phyloP scores from a whole-genome alignment of 2,329 filamentous ascomycete species.

The Fusarium caatingaense region DNA sequence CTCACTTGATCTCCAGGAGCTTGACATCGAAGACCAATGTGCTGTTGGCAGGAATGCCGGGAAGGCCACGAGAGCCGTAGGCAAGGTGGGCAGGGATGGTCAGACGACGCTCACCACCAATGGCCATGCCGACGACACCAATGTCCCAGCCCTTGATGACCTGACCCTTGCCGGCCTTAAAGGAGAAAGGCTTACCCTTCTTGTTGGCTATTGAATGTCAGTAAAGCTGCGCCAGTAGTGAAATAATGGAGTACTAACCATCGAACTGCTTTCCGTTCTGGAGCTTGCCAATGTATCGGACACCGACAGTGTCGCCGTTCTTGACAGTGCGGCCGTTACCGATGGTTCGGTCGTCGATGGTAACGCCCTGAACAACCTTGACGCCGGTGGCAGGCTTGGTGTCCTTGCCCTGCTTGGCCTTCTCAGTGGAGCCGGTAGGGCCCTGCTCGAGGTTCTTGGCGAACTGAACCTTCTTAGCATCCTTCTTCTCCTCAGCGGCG shows the following conservation, averaged over 20 bases:
- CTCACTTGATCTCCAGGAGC: slow-evolving; percentile 84
- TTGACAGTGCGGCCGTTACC: slow-evolving; percentile 88
- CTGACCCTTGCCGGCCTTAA: slow-evolving; percentile 93
- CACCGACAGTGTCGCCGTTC: slow-evolving; percentile 88
- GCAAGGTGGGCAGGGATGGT: slow-evolving; percentile 88
- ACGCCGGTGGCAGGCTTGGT: slow-evolving; percentile 66
- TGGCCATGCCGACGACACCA: slow-evolving; percentile 89
- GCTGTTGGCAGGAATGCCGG: slow-evolving; percentile 92
- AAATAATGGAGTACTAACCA: slow-evolving; percentile 66
- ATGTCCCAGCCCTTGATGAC: slow-evolving; percentile 99
- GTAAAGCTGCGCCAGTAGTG: slow-evolving; percentile 2
- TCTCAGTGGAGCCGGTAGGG: slow-evolving; percentile 77
- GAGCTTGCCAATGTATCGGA: slow-evolving; percentile 98
- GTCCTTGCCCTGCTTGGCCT: slow-evolving; percentile 56
- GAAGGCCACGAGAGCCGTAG: slow-evolving; percentile 85
- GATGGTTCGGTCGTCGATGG: slow-evolving; percentile 93
- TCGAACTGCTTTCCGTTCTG: slow-evolving; percentile 96
- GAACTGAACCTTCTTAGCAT: slow-evolving; percentile 94
- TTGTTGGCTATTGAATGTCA: slow-evolving; percentile 80
- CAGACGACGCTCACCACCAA: slow-evolving; percentile 92
- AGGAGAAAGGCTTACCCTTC: slow-evolving; percentile 96
- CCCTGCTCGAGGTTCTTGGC: slow-evolving; percentile 99
- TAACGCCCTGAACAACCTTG: slow-evolving; percentile 88
- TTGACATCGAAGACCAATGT: slow-evolving; percentile 93
- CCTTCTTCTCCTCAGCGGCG: slow-evolving; percentile 69